These are phyloP conservation scores for Blastocystis sp. DNA, from an alignment of 352 stramenopile species.

Conservation along the genomic window DNA sequence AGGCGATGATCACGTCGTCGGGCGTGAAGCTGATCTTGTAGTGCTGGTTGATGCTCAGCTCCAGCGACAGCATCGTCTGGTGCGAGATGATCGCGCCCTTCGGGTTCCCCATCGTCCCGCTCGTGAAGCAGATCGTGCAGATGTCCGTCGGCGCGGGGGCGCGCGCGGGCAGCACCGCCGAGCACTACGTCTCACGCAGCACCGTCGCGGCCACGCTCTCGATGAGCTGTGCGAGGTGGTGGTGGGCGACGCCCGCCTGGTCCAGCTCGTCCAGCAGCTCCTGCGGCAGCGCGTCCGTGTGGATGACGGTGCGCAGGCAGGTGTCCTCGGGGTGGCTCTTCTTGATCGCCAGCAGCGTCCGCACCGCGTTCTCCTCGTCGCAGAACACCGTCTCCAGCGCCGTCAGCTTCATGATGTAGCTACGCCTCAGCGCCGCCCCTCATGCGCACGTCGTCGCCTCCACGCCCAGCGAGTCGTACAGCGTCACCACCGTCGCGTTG, in stretches of 20 bases:
- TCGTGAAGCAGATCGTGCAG: conserved; percentile 90
- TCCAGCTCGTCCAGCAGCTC: conserved; percentile 49
- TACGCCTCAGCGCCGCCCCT: neutral
- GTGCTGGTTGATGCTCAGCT: conserved; percentile 71
- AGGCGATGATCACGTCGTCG: conserved; percentile 86
- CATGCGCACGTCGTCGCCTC: conserved; percentile 72
- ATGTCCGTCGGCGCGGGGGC: conserved; percentile 79
- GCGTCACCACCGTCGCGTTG: conserved; percentile 77
- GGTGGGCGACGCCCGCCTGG: conserved; percentile 9
- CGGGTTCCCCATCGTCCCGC: conserved; percentile 88
- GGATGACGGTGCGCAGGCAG: conserved; percentile 73
- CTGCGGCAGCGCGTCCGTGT: neutral
- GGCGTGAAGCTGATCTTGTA: conserved; percentile 70
- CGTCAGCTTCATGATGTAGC: conserved; percentile 80
- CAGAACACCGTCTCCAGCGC: conserved; percentile 76
- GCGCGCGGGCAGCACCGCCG: conserved; percentile 72
- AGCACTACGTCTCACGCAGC: conserved; percentile 61
- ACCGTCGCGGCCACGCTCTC: conserved; percentile 30
- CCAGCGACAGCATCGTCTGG: conserved; percentile 76
- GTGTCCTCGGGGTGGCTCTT: conserved; percentile 65
- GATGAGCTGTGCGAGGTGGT: conserved; percentile 72
- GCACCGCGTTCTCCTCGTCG: conserved; percentile 54
- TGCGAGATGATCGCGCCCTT: conserved; percentile 91
- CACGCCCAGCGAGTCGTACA: conserved; percentile 84
- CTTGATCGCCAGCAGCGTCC: conserved; percentile 65